Percentiles rank a stretch among this genome's conserved stretches.
Evolutionary conservation across 2,329 filamentous ascomycete species (phyloP).

Genomic region (Tympanopsis confertula): DNA sequence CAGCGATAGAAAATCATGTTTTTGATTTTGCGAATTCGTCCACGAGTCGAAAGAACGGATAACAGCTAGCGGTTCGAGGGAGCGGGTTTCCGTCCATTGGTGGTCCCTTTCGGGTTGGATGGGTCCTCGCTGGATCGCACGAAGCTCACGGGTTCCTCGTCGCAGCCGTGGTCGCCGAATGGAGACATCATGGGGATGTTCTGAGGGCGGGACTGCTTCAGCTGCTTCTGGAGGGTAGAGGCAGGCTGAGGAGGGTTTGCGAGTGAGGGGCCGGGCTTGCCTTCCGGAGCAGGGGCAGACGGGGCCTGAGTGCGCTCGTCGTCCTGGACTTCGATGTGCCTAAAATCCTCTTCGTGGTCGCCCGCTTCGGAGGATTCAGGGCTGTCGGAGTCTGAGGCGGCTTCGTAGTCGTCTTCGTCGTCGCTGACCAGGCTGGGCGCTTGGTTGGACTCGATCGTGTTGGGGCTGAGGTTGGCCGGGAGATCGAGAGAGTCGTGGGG

Average conservation of each 20-base stretch:
- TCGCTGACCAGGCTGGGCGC: constrained; percentile 72
- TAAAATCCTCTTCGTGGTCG: not conserved
- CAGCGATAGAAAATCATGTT: too few relatives aligned
- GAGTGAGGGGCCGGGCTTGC: not conserved
- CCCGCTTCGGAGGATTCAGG: not conserved
- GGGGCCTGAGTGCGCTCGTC: not conserved
- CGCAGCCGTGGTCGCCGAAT: too few relatives aligned
- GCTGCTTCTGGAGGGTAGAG: too few relatives aligned
- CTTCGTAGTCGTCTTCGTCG: constrained; percentile 64
- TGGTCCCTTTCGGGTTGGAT: too few relatives aligned
- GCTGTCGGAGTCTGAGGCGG: not conserved
- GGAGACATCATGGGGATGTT: too few relatives aligned
- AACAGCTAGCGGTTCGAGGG: too few relatives aligned
- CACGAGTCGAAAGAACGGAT: too few relatives aligned
- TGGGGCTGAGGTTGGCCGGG: constrained; percentile 55
- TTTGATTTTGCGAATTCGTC: too few relatives aligned
- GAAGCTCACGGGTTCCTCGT: too few relatives aligned
- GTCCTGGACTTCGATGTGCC: not conserved
- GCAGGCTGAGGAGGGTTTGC: not conserved
- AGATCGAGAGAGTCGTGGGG: constrained; percentile 31
- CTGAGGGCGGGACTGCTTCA: too few relatives aligned
- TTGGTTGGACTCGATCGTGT: constrained; percentile 61
- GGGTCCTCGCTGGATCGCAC: too few relatives aligned
- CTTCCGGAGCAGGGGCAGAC: not conserved
- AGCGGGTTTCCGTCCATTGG: too few relatives aligned